phyloP scores from a whole-genome alignment of 257 asterid genomes.

The Anisodus acutangulus region DNA sequence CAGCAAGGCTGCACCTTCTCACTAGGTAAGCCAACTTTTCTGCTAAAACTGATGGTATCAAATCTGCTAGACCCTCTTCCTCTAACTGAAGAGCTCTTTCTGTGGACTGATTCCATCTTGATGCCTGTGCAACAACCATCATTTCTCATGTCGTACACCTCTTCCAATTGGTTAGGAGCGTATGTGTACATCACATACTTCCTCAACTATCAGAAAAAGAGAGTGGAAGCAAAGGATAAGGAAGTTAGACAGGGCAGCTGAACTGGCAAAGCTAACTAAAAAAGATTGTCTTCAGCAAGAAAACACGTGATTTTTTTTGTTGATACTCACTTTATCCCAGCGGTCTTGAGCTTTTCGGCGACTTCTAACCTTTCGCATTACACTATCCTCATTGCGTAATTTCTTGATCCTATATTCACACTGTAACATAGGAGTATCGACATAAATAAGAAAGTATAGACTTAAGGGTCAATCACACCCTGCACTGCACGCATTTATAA shows the following conservation, averaged over 20 bases:
- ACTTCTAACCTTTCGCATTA: constrained; percentile 66
- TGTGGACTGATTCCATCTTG: constrained; percentile 51
- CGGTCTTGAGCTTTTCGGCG: constrained; percentile 79
- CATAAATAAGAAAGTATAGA: constrained; percentile 31
- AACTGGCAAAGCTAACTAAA: background rate
- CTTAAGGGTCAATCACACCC: constrained; percentile 20
- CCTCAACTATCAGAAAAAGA: constrained; percentile 60
- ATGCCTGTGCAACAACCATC: constrained; percentile 57
- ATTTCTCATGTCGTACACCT: constrained; percentile 40
- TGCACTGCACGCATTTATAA: constrained; percentile 2
- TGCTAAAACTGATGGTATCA: constrained; percentile 55
- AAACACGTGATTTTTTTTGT: background rate
- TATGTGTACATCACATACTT: constrained; percentile 85
- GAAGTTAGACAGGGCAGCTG: constrained; percentile 20
- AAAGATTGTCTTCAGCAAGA: background rate
- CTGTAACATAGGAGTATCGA: constrained; percentile 45
- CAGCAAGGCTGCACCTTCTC: constrained; percentile 51
- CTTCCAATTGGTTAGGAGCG: constrained; percentile 67
- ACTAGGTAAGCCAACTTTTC: constrained; percentile 46
- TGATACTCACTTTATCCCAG: constrained; percentile 78
- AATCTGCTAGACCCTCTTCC: constrained; percentile 43
- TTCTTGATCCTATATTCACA: constrained; percentile 84
- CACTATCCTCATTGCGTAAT: constrained; percentile 77
- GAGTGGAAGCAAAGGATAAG: constrained; percentile 18
- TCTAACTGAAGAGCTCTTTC: constrained; percentile 50